phyloP scores from a whole-genome alignment of 768 basidiomycete species.

The Trametes maxima region DNA sequence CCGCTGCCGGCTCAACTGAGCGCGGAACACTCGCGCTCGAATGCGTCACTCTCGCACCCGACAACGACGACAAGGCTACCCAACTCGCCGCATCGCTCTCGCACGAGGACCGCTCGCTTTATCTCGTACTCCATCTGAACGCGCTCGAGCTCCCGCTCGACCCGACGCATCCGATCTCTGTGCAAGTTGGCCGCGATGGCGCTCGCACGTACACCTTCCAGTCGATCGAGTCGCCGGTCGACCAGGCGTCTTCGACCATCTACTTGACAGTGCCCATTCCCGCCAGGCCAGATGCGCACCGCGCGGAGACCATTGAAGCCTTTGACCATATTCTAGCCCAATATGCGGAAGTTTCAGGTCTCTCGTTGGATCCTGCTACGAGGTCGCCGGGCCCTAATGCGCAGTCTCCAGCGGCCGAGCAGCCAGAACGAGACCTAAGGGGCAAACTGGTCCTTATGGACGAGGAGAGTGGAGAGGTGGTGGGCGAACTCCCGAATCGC shows the following conservation, averaged over 20 bases:
- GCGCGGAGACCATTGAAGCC: constrained; percentile 58
- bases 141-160: constrained; percentile 61
- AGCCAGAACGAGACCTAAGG: constrained; percentile 25
- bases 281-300: constrained; percentile 34
- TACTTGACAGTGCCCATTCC: constrained; percentile 32
- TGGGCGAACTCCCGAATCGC: constrained; percentile 66
- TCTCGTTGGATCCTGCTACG: constrained; percentile 5
- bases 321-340: constrained; percentile 70
- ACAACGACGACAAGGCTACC: constrained; percentile 18
- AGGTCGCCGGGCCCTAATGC: background rate
- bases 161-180: constrained; percentile 51
- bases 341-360: constrained; percentile 53
- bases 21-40: constrained; percentile 56
- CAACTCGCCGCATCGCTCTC: constrained; percentile 21
- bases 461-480: constrained; percentile 68
- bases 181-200: constrained; percentile 37
- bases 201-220: constrained; percentile 49
- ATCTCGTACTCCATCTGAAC: constrained; percentile 64
- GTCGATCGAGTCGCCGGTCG: constrained; percentile 28
- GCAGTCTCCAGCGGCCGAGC: background rate
- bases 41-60: constrained; percentile 55
- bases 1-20: constrained; percentile 34
- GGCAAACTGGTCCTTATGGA: constrained; percentile 74
- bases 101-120: constrained; percentile 54
- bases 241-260: constrained; percentile 24